Evolutionary conservation across 768 basidiomycete genomes (phyloP).

Genomic region (Xerocomus brunneocitrinus): DNA sequence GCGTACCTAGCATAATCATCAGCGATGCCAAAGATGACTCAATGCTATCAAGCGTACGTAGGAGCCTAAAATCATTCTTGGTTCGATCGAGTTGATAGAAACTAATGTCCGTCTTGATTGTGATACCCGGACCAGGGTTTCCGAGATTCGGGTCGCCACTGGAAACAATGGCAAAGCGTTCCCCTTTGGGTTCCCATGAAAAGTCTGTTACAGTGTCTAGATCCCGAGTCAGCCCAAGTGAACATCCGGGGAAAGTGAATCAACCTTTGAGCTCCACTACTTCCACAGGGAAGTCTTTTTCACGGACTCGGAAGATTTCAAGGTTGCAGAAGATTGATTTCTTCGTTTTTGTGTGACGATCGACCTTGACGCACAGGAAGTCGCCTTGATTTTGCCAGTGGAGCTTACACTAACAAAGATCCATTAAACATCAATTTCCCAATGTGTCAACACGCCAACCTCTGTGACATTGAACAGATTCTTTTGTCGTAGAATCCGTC

Average conservation of each 20-base stretch:
- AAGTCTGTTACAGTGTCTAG: slow-evolving; percentile 92
- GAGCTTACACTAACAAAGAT: slow-evolving; percentile 74
- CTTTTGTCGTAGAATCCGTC: slow-evolving; percentile 83
- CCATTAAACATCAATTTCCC: not conserved
- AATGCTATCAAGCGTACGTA: slow-evolving; percentile 50
- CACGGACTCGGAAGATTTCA: slow-evolving; percentile 94
- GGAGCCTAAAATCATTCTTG: slow-evolving; percentile 91
- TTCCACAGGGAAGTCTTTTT: slow-evolving; percentile 97
- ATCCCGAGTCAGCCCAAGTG: slow-evolving; percentile 9
- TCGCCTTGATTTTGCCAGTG: slow-evolving; percentile 99
- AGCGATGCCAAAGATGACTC: slow-evolving; percentile 2
- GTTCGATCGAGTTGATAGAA: slow-evolving; percentile 92
- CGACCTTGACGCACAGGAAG: slow-evolving; percentile 98
- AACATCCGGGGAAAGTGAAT: not conserved
- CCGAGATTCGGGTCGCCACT: slow-evolving; percentile 91
- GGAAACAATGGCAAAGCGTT: slow-evolving; percentile 93
- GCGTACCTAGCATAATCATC: slow-evolving; percentile 48
- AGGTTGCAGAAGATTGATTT: slow-evolving; percentile 98
- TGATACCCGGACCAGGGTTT: slow-evolving; percentile 83
- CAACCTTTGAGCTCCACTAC: slow-evolving; percentile 94
- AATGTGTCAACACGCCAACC: slow-evolving; percentile 44
- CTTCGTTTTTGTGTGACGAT: slow-evolving; percentile 97
- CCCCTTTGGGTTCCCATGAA: slow-evolving; percentile 98
- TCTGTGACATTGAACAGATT: slow-evolving; percentile 98
- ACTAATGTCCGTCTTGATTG: slow-evolving; percentile 93